Evolutionary conservation across 129 eudicot species (phyloP).

Genomic region (Ambrosia trifida): DNA sequence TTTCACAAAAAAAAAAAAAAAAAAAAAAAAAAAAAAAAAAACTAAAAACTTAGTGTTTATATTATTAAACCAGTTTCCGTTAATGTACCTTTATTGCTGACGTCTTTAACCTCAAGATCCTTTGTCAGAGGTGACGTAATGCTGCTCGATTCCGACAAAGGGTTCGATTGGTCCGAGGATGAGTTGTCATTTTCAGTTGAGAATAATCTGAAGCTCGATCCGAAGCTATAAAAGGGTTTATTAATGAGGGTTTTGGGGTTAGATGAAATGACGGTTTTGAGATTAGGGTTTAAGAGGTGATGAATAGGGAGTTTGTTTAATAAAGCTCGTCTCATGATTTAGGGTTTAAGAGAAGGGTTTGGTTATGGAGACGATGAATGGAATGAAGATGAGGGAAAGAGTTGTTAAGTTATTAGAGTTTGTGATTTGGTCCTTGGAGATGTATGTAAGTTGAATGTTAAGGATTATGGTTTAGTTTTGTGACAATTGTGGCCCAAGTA

Average conservation of each 20-base stretch:
- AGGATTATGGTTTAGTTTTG: not conserved
- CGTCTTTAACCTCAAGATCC: constrained; percentile 45
- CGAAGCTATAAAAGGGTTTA: not conserved
- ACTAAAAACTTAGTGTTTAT: constrained; percentile 25
- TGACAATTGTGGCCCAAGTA: not conserved
- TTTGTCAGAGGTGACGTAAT: constrained; percentile 18
- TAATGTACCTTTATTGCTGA: constrained; percentile 53
- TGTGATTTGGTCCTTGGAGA: constrained; percentile 6
- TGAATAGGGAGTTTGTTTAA: constrained; percentile 30
- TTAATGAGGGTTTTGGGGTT: not conserved
- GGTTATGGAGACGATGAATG: constrained; percentile 6
- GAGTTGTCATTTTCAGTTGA: constrained; percentile 38
- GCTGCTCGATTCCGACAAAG: constrained; percentile 22
- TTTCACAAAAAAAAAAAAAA: too few species aligned
- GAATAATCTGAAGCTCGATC: constrained; percentile 29
- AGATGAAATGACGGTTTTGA: constrained; percentile 10
- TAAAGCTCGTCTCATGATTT: constrained; percentile 51
- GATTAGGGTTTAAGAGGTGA: constrained; percentile 25
- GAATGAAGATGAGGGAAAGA: constrained; percentile 12
- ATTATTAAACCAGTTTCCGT: not conserved
- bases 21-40: not conserved
- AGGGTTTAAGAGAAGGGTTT: constrained; percentile 34
- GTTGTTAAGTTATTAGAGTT: constrained; percentile 11
- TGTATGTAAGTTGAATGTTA: not conserved
- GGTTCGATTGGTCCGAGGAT: constrained; percentile 21